Evolutionary conservation across 768 basidiomycete species (phyloP).

Genomic region (Suillus lakei): DNA sequence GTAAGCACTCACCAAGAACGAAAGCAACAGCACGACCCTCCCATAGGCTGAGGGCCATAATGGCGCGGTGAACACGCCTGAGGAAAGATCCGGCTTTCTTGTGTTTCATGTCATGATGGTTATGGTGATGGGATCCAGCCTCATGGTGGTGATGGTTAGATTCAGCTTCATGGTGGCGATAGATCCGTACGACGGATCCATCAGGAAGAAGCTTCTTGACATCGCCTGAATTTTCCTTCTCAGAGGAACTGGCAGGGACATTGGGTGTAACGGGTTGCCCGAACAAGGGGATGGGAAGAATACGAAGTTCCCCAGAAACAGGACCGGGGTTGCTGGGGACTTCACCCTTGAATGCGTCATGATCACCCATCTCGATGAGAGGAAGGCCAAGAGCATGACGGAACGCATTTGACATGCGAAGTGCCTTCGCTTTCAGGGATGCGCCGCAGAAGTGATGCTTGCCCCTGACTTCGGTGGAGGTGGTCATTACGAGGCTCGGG

Average conservation of each 20-base stretch:
- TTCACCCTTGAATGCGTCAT: slow-evolving; percentile 13
- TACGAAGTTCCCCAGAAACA: slow-evolving; percentile 34
- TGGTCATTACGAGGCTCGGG: slow-evolving; percentile 14
- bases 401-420: slow-evolving; percentile 58
- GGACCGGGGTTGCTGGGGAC: slow-evolving; percentile 15
- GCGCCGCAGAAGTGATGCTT: slow-evolving; percentile 36
- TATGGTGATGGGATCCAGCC: slow-evolving; percentile 23
- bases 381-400: slow-evolving; percentile 60
- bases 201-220: slow-evolving; percentile 12
- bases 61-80: slow-evolving; percentile 63
- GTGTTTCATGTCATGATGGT: slow-evolving; percentile 27
- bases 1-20: slow-evolving; percentile 64
- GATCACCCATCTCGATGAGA: slow-evolving; percentile 39
- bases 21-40: slow-evolving; percentile 85
- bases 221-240: slow-evolving; percentile 1
- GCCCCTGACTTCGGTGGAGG: slow-evolving; percentile 17
- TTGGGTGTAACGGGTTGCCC: slow-evolving; percentile 22
- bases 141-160: slow-evolving; percentile 29
- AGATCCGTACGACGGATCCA: slow-evolving; percentile 13
- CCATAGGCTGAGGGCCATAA: slow-evolving; percentile 78
- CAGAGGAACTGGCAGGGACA: not conserved
- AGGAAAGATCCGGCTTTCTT: slow-evolving; percentile 47
- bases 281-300: slow-evolving; percentile 38
- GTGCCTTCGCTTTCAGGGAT: slow-evolving; percentile 51
- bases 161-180: slow-evolving; percentile 13